These are phyloP conservation scores for Claviceps maximensis DNA, from an alignment of 2,329 filamentous ascomycete species.

Conservation along the genomic window DNA sequence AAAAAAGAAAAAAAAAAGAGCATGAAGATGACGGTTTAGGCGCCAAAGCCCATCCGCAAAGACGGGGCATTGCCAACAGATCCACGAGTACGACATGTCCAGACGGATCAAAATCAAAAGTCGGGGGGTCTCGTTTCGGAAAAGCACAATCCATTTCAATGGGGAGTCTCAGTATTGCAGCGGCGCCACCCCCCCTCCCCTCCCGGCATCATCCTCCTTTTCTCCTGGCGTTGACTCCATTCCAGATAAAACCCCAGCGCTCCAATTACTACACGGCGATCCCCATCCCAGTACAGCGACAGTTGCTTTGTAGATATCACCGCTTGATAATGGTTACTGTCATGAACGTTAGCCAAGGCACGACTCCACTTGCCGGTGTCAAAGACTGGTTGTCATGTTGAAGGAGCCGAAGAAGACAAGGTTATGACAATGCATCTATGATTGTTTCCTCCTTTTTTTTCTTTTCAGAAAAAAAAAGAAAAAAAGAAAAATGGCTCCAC, in stretches of 20 bases:
- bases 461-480: too few relatives aligned
- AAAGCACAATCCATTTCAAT: neutral
- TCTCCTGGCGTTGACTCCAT: neutral
- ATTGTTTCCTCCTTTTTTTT: too few relatives aligned
- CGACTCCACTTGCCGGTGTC: neutral
- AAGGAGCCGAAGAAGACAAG: neutral
- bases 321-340: slow-evolving; percentile 51
- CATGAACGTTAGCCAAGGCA: slow-evolving; percentile 6
- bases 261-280: slow-evolving; percentile 3
- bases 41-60: neutral
- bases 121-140: neutral
- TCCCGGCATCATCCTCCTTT: neutral
- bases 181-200: neutral
- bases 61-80: neutral
- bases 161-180: neutral
- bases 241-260: neutral
- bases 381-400: neutral
- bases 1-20: neutral
- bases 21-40: neutral
- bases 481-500: too few relatives aligned
- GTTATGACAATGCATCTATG: too few relatives aligned
- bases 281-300: neutral
- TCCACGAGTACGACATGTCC: neutral
- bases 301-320: slow-evolving; percentile 24
- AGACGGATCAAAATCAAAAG: neutral